Conservation (phyloP, 805 yeast genomes). For the Nakazawaea pomicola region DNA sequence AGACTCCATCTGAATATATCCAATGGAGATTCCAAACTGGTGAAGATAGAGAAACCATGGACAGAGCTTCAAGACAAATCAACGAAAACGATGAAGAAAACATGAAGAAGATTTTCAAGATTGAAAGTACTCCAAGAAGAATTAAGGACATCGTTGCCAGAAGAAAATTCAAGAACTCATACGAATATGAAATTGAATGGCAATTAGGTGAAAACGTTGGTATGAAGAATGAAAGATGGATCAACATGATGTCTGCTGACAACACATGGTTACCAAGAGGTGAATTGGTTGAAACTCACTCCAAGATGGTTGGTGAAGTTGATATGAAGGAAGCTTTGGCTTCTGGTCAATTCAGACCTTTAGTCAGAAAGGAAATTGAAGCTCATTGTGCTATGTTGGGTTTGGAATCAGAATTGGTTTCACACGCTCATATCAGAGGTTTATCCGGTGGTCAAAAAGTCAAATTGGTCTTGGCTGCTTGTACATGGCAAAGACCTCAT, state of each 20-base stretch:
- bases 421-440: slow-evolving; percentile 99
- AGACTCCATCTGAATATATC: slow-evolving; percentile 99
- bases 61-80: slow-evolving; percentile 98
- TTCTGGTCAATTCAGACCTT: slow-evolving; percentile 99
- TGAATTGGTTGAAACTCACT: slow-evolving; percentile 93
- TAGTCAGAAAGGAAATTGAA: slow-evolving; percentile 99
- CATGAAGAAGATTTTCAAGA: slow-evolving; percentile 99
- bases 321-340: slow-evolving; percentile 99
- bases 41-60: slow-evolving; percentile 99
- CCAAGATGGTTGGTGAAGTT: slow-evolving; percentile 99
- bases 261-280: slow-evolving; percentile 99
- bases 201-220: slow-evolving; percentile 97
- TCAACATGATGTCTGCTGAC: slow-evolving; percentile 99
- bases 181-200: slow-evolving; percentile 99
- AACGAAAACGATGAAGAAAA: slow-evolving; percentile 95
- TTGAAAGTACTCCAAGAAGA: slow-evolving; percentile 98
- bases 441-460: slow-evolving; percentile 99
- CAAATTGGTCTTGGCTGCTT: slow-evolving; percentile 98
- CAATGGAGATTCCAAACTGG: slow-evolving; percentile 99
- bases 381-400: slow-evolving; percentile 98
- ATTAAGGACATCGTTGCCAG: slow-evolving; percentile 90
- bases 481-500: slow-evolving; percentile 99
- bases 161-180: slow-evolving; percentile 99
- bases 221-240: slow-evolving; percentile 99
- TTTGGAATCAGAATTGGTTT: slow-evolving; percentile 97